Percentiles rank a stretch among this genome's conserved stretches.
phyloP scores from a whole-genome alignment of 129 eudicot species.

The Ambrosia trifida region DNA sequence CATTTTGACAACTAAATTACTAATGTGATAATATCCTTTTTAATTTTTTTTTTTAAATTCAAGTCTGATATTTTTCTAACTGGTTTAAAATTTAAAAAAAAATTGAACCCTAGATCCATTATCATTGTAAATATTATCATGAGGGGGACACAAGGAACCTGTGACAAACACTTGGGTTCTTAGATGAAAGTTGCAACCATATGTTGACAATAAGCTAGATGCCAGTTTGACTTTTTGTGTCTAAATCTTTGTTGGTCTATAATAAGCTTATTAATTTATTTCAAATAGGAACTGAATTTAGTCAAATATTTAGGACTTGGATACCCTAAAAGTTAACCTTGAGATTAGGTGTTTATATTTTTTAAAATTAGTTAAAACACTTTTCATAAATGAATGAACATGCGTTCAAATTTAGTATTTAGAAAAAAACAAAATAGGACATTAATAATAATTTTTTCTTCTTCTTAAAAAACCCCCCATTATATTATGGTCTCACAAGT shows the following conservation, averaged over 20 bases:
- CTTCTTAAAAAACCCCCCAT: not conserved
- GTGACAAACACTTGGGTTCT: conserved; percentile 37
- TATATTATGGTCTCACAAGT: not conserved
- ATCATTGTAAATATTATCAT: conserved; percentile 6
- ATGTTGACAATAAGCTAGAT: conserved; percentile 36
- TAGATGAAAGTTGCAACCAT: conserved; percentile 29
- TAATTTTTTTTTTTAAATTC: not conserved
- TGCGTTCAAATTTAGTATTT: not conserved
- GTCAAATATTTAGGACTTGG: not conserved
- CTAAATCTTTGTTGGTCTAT: conserved; percentile 13
- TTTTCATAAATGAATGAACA: not conserved
- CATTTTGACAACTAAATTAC: not conserved
- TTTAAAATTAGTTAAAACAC: not conserved
- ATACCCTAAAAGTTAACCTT: conserved; percentile 1
- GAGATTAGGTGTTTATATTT: not conserved
- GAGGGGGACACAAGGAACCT: conserved; percentile 38
- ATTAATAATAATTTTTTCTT: not conserved
- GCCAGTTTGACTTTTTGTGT: conserved; percentile 38
- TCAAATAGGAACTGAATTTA: conserved; percentile 1
- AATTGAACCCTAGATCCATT: not conserved
- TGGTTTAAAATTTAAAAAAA: not conserved
- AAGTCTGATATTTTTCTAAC: not conserved
- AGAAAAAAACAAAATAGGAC: not conserved
- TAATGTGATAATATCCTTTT: not conserved
- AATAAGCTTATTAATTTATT: conserved; percentile 14